Conservation (phyloP, 345 rosid species). For the Eucalyptus albens region DNA sequence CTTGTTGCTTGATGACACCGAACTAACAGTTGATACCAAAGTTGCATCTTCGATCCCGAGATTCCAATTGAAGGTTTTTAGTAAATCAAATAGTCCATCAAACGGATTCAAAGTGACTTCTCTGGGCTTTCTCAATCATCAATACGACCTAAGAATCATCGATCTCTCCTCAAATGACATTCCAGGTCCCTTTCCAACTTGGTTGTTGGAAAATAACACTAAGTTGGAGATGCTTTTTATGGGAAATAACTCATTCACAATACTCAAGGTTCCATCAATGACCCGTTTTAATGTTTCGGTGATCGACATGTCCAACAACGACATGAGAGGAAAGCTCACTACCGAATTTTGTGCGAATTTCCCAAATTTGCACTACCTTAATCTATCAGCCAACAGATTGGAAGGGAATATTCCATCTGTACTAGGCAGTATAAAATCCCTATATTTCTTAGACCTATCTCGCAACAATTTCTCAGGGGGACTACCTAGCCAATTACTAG, state of each 20-base stretch:
- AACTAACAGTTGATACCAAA: not conserved
- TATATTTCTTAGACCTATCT: rapidly evolving
- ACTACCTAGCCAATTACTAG: not conserved
- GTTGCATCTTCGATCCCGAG: not conserved
- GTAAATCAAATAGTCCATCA: not conserved
- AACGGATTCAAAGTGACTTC: not conserved
- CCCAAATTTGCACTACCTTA: rapidly evolving
- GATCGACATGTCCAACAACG: not conserved
- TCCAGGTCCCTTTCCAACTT: rapidly evolving
- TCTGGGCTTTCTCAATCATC: not conserved
- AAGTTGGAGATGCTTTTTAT: rapidly evolving
- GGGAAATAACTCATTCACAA: not conserved
- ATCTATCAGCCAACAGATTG: not conserved
- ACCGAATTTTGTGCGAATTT: not conserved
- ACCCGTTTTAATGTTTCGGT: rapidly evolving
- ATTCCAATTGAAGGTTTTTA: not conserved
- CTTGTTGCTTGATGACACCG: rapidly evolving
- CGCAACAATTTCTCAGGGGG: not conserved
- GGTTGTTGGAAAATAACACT: not conserved
- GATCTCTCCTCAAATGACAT: not conserved
- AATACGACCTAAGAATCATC: rapidly evolving
- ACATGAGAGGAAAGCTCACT: not conserved
- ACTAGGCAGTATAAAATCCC: not conserved
- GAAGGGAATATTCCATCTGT: not conserved
- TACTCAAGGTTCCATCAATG: not conserved